Evolutionary conservation across 75 land plant species (phyloP), one percentile per base, ranked within the genome.

Genomic region (Cunninghamia lanceolata): DNA sequence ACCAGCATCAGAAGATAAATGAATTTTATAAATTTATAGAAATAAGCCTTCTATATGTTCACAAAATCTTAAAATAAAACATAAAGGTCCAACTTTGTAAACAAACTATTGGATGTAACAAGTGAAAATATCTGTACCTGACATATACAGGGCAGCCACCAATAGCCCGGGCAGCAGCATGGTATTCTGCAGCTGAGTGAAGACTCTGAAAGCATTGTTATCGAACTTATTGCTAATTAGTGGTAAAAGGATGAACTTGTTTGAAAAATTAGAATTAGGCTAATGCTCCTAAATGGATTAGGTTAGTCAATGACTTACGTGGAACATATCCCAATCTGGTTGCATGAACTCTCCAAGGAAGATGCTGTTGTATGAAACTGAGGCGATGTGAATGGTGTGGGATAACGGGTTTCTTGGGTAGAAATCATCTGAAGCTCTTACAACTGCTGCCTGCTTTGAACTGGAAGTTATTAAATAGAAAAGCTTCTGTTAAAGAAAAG

Each of bases 321-420:
- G 92, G 86, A 98, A 98, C 99, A 96, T 98, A 87, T 98, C 99
- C 99, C 99, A 98, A 84, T 98, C 99, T 2, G 99, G 99, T 85
- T 91, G 90, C 99, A 98, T 98, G 84, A 96, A 90, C 86, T 98
- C 99, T 53, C 97, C 99, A 40, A 98, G 89, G 88, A 98, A 98
- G 78, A 98, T 81, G 50, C 92, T 93, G 86, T 98, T 98, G 87
- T 95, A 98, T 30, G 99, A 95, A 50, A 95, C 96, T 2, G 99
- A 88, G 10, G 97, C 95, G 30, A 98, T 93, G 84, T 98, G 99
- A 78, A 96, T 96, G 4, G 99, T 95, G 71, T 98, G 99, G 3
- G 99, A 96, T 25, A 91, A 89, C 2, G 99, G 99, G 82, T 98
- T 95, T 42, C 92, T 85, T 10, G 99, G 99, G 85, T 92, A 98